phyloP scores from a whole-genome alignment of 1,139 yeast genomes.

The Nadsonia commutata region DNA sequence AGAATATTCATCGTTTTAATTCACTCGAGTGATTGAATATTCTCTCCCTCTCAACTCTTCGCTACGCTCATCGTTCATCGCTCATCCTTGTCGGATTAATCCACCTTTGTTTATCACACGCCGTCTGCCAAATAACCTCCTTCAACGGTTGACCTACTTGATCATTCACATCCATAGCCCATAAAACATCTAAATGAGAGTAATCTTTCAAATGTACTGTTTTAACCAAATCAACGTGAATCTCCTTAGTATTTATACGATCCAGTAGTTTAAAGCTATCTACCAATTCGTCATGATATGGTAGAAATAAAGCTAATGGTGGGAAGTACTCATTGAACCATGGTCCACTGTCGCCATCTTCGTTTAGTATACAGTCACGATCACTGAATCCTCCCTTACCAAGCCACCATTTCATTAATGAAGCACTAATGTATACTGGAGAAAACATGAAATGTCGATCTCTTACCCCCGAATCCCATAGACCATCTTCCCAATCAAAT shows the following conservation, averaged over 20 bases:
- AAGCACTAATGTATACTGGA: constrained; percentile 70
- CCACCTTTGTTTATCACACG: constrained; percentile 8
- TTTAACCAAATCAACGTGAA: constrained; percentile 25
- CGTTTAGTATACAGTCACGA: constrained; percentile 40
- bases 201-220: constrained; percentile 30
- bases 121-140: constrained; percentile 17
- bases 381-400: constrained; percentile 37
- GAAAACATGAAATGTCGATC: constrained; percentile 68
- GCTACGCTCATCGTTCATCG: too few species aligned
- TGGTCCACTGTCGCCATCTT: constrained; percentile 7
- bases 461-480: constrained; percentile 61
- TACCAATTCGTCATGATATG: constrained; percentile 51
- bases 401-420: constrained; percentile 87
- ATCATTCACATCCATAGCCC: constrained; percentile 68
- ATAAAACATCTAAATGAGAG: constrained; percentile 80
- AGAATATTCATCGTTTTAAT: too few species aligned
- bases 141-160: constrained; percentile 32
- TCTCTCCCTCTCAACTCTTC: too few species aligned
- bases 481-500: constrained; percentile 69
- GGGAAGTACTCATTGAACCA: constrained; percentile 44
- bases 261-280: constrained; percentile 45
- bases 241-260: constrained; percentile 31
- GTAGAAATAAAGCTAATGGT: constrained; percentile 47
- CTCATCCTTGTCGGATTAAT: constrained; percentile 1
- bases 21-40: too few species aligned